Evolutionary conservation across 1,139 yeast genomes (phyloP), one percentile per base, ranked within the genome.

Genomic region (Blastobotrys illinoisensis): DNA sequence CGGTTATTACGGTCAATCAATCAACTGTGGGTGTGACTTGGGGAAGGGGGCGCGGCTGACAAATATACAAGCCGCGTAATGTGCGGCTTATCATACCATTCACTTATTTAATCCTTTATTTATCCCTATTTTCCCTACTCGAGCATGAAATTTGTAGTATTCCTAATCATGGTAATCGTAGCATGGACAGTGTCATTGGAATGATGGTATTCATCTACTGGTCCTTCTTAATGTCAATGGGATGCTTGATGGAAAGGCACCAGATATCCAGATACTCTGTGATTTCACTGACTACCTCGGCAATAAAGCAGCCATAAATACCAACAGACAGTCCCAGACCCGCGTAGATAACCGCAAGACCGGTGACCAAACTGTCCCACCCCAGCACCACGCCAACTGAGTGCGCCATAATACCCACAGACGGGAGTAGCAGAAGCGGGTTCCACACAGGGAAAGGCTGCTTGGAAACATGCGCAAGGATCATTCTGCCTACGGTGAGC

Each of bases 401-500:
- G 58, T 81, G 77, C 2, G 77, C 55, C 0, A 76, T 46, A 32
- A 83, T 66, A 64, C 89, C 95, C 1, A 73, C 65, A 1, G 75
- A 36, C 18, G 97, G 97, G 28, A 86, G 74, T 50, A 81, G 74
- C 78, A 84, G 79, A 46, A 96, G 89, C 28, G 84, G 79, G 58
- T 88, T 88, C 57, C 79, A 63, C 68, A 76, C 73, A 50, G 98
- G 98, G 76, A 87, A 91, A 2, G 72, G 65, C 67, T 88, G 96
- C 55, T 79, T 72, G 0, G 97, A 89, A 64, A 91, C 81, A 70
- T 91, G 97, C 2, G 90, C 95, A 56, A 88, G 77, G 65, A 91
- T 91, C 63, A 91, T 88, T 67, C 95, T 80, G 3, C 98, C 98
- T 19, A 91, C 97, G 1, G 82, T 77, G 64, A 88, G 86, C 0